Conservation (phyloP, 352 stramenopile genomes). For the Phytophthora quininea region DNA sequence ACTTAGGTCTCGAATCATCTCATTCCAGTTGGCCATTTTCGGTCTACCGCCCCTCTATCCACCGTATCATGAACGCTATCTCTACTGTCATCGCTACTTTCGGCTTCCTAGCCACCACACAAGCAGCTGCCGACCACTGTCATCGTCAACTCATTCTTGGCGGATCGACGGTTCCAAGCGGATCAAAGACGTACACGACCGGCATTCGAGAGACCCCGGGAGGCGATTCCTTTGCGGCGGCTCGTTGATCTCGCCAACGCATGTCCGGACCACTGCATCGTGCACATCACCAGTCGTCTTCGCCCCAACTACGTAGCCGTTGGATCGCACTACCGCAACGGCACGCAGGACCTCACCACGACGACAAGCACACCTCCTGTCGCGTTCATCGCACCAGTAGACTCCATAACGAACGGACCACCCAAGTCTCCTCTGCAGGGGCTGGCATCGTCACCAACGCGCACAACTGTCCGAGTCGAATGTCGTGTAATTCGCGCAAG, state of each 20-base stretch:
- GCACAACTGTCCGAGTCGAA: neutral
- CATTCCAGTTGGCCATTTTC: too few species aligned
- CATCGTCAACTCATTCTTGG: conserved; percentile 32
- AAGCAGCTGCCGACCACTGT: neutral
- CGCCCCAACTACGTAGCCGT: conserved; percentile 3
- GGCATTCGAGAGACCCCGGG: conserved; percentile 15
- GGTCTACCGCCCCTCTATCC: too few species aligned
- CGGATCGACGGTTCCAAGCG: conserved; percentile 31
- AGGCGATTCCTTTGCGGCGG: conserved; percentile 11
- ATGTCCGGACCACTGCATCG: conserved; percentile 11
- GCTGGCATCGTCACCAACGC: too few species aligned
- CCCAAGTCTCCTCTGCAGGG: too few species aligned
- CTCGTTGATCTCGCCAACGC: conserved; percentile 6
- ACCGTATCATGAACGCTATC: too few species aligned
- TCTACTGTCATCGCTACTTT: too few species aligned
- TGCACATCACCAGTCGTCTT: conserved; percentile 4
- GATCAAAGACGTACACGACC: conserved; percentile 34
- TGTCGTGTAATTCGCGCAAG: neutral
- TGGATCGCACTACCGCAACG: conserved; percentile 12
- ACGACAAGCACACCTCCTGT: too few species aligned
- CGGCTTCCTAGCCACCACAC: neutral
- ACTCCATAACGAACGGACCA: too few species aligned
- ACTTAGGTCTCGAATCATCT: too few species aligned
- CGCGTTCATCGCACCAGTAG: too few species aligned
- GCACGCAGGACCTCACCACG: conserved; percentile 7